These are phyloP conservation scores for Beauveria pseudobassiana DNA, from an alignment of 2,329 filamentous ascomycete genomes.

Conservation along the genomic window DNA sequence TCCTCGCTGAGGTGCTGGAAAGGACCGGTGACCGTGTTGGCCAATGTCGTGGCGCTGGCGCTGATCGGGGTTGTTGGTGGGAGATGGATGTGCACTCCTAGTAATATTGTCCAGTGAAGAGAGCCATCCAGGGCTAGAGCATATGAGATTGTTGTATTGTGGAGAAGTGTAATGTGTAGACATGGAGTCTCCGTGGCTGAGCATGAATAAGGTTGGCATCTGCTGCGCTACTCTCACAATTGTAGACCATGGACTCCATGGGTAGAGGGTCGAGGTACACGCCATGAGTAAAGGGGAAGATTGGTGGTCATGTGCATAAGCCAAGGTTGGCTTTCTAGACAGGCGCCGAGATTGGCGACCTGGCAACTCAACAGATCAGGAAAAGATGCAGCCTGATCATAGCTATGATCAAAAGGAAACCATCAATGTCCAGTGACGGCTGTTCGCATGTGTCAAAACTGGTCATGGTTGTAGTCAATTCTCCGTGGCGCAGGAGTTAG, in stretches of 20 bases:
- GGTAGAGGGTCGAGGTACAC: no score
- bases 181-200: neutral
- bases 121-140: no score
- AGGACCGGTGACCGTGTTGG: neutral
- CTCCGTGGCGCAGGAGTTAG: neutral
- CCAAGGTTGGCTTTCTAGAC: neutral
- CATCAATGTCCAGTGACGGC: neutral
- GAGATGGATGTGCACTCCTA: no score
- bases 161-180: no score
- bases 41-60: neutral
- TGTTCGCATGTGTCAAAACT: neutral
- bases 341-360: neutral
- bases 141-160: neutral
- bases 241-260: neutral
- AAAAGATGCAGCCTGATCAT: neutral
- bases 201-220: neutral
- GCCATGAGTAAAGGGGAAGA: no score
- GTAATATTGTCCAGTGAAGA: no score
- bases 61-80: neutral
- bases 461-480: neutral
- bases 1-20: no score
- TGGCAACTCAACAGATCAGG: neutral
- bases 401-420: neutral
- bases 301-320: neutral
- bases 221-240: neutral